Percentiles rank a stretch among this genome's conserved stretches.
These are phyloP conservation scores for Dicorynia guianensis DNA, from an alignment of 306 rosid species.

Conservation along the genomic window DNA sequence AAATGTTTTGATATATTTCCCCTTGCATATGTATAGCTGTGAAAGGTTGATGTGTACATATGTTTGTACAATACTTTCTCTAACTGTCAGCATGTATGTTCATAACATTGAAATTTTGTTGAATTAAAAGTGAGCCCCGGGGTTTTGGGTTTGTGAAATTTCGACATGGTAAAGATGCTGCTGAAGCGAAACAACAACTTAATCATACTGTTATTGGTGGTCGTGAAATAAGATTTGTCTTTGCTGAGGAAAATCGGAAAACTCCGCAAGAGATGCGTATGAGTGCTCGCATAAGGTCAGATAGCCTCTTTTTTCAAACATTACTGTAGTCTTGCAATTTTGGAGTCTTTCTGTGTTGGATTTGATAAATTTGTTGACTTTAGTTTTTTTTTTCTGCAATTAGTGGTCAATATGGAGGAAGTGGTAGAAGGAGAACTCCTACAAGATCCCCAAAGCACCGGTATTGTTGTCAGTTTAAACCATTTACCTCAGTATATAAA, in stretches of 20 bases:
- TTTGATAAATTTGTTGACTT: conserved; percentile 16
- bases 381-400: conserved; percentile 19
- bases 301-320: conserved; percentile 14
- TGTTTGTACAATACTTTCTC: neutral
- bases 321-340: neutral
- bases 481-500: conserved; percentile 29
- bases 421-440: conserved; percentile 59
- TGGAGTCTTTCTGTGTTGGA: neutral
- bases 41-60: too few relatives aligned
- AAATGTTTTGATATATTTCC: neutral
- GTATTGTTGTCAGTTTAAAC: conserved; percentile 63
- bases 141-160: conserved; percentile 99
- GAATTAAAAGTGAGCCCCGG: conserved; percentile 77
- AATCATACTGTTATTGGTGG: conserved; percentile 71
- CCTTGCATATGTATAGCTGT: too few relatives aligned
- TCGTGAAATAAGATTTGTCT: conserved; percentile 69
- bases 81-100: neutral
- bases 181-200: conserved; percentile 67
- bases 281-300: conserved; percentile 59
- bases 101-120: conserved; percentile 7
- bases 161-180: conserved; percentile 68
- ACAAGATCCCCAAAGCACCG: conserved; percentile 61
- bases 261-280: conserved; percentile 72
- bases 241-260: conserved; percentile 73
- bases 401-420: conserved; percentile 59